A percentile compares a stretch with the other conserved stretches of the same genome.
Conservation (phyloP, 345 rosid genomes). For the Luvunga scandens region DNA sequence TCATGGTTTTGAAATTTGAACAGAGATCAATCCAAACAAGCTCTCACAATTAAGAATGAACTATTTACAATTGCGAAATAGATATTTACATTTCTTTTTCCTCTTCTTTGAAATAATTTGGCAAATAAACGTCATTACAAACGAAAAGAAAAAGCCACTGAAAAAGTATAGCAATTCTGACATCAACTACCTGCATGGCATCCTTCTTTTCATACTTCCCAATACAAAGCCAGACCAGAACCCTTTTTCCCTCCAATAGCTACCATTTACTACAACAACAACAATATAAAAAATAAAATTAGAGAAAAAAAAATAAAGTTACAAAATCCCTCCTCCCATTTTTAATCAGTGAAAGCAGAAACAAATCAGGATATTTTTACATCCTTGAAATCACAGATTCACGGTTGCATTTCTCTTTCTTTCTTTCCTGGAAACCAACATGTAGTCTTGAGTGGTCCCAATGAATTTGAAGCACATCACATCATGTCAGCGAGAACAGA, state of each 20-base stretch:
- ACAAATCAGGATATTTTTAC: background rate
- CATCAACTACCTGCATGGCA: background rate
- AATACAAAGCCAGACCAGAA: slow-evolving; percentile 15
- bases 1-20: background rate
- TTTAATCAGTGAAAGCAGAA: slow-evolving; percentile 1
- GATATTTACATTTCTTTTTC: slow-evolving; percentile 7
- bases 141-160: slow-evolving; percentile 6
- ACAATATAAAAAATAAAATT: no score
- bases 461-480: background rate
- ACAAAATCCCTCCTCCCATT: background rate
- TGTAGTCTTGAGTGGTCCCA: slow-evolving; percentile 5
- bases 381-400: background rate
- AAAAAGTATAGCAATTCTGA: slow-evolving; percentile 6
- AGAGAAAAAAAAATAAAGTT: background rate
- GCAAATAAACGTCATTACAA: slow-evolving; percentile 13
- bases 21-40: background rate
- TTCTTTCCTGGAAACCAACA: slow-evolving; percentile 6
- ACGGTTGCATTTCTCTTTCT: background rate
- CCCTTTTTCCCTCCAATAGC: background rate
- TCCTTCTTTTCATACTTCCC: slow-evolving; percentile 29
- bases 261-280: slow-evolving; percentile 6
- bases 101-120: background rate
- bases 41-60: background rate
- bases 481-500: background rate
- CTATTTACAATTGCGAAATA: background rate